These are phyloP conservation scores for Hypoxylon subgilvum DNA, from an alignment of 495 filamentous ascomycete genomes.

Conservation along the genomic window DNA sequence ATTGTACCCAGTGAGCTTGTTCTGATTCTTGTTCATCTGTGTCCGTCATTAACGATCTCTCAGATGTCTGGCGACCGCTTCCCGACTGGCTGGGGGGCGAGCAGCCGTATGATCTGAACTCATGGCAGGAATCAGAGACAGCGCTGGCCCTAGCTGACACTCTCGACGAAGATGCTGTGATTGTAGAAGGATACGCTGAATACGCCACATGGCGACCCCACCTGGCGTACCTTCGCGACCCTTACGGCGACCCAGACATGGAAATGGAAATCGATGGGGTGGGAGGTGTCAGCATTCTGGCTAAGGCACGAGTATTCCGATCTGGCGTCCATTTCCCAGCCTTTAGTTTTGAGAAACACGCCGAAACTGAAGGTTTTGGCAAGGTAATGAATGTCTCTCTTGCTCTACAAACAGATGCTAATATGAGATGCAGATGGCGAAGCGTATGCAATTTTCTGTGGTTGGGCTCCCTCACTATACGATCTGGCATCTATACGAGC, in stretches of 20 bases:
- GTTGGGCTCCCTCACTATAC: slow-evolving; percentile 97
- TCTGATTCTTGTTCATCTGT: too few species aligned
- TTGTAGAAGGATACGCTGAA: slow-evolving; percentile 98
- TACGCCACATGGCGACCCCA: slow-evolving; percentile 99
- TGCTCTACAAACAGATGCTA: slow-evolving; percentile 33
- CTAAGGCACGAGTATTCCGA: slow-evolving; percentile 93
- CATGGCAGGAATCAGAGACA: slow-evolving; percentile 99
- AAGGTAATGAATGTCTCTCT: slow-evolving; percentile 68
- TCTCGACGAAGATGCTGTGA: slow-evolving; percentile 97
- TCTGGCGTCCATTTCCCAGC: slow-evolving; percentile 96
- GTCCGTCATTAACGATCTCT: slow-evolving; percentile 10
- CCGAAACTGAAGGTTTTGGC: slow-evolving; percentile 97
- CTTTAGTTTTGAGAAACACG: slow-evolving; percentile 98
- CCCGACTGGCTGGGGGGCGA: slow-evolving; percentile 99
- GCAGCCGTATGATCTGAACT: slow-evolving; percentile 98
- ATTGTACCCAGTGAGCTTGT: slow-evolving; percentile 89
- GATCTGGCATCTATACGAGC: slow-evolving; percentile 99
- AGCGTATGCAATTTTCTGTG: slow-evolving; percentile 94
- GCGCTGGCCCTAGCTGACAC: slow-evolving; percentile 92
- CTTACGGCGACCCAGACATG: slow-evolving; percentile 97
- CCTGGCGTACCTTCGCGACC: slow-evolving; percentile 94
- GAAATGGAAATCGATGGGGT: slow-evolving; percentile 99
- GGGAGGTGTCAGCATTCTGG: slow-evolving; percentile 95
- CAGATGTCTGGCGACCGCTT: slow-evolving; percentile 97
- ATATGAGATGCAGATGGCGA: slow-evolving; percentile 79